Evolutionary conservation across 2,329 filamentous ascomycete genomes (phyloP), one percentile per base, ranked within the genome.

Genomic region (Pseudogymnoascus sp.): DNA sequence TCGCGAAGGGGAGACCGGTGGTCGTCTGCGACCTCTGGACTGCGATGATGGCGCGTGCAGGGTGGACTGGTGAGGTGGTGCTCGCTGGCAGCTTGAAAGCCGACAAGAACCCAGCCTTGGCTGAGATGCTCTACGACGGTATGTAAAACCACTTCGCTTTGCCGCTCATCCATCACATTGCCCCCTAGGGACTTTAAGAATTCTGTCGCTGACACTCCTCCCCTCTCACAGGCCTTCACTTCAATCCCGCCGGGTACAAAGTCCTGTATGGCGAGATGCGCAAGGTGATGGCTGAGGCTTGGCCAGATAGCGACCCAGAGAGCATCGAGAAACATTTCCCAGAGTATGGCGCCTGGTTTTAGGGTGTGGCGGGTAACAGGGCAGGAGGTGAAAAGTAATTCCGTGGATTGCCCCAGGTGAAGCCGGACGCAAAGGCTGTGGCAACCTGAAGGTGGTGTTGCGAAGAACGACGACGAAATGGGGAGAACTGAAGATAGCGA

Each of bases 1-100:
- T 44, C 13, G 40, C 35, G 8, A 68, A 70, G 35, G 66, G 69
- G 23, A 61, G 65, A 17, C 66, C 76, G 6, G 69, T 93, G 3
- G 80, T 85, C 0, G 82, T 93, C 1, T 78, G 96, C 21, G 91
- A 97, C 75, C 81, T 97, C 1, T 96, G 90, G 85, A 82, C 84
- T 65, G 85, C 85, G 0, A 82, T 97, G 70, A 90, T 96, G 86
- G 79, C 84, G 63, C 80, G 83, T 82, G 93, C 74, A 78, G 84
- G 75, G 73, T 50, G 75, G 76, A 21, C 74, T 75, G 23, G 74
- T 85, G 62, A 76, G 87, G 66, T 77, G 78, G 61, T 84, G 87
- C 38, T 65, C 11, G n/a, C 62, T 17, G 64, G 64, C 8, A 40
- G 60, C 9, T 15, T 38, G 21, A 60, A 64, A n/a, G 10, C 26